Conservation (phyloP, 495 filamentous ascomycete species). For the Bacidia rubella region DNA sequence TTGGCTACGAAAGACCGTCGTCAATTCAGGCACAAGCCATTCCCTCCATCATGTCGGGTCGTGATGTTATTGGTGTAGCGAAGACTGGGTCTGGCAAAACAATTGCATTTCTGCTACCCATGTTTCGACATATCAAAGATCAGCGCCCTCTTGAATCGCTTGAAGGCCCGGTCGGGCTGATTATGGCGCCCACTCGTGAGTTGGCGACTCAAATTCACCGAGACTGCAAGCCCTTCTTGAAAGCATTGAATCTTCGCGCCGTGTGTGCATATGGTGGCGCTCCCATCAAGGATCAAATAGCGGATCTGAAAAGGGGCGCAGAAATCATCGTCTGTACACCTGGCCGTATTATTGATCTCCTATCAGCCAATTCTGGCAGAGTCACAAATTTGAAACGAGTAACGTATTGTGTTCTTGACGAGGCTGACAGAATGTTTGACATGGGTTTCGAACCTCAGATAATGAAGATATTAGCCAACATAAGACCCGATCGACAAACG, state of each 20-base stretch:
- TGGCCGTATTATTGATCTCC: constrained; percentile 91
- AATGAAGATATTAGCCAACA: constrained; percentile 86
- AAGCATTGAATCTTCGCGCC: constrained; percentile 74
- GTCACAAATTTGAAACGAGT: constrained; percentile 83
- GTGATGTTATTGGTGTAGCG: constrained; percentile 91
- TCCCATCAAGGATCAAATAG: constrained; percentile 96
- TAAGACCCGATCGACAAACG: constrained; percentile 83
- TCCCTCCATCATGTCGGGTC: constrained; percentile 88
- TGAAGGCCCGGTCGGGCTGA: constrained; percentile 76
- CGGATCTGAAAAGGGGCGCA: constrained; percentile 84
- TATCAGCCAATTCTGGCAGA: constrained; percentile 81
- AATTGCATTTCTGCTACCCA: constrained; percentile 83
- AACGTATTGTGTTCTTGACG: constrained; percentile 88
- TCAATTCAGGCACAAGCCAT: constrained; percentile 93
- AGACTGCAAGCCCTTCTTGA: constrained; percentile 87
- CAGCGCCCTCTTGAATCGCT: constrained; percentile 68
- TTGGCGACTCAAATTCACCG: constrained; percentile 88
- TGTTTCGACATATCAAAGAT: constrained; percentile 97
- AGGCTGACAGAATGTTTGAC: constrained; percentile 98
- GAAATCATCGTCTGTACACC: constrained; percentile 94
- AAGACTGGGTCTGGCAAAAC: constrained; percentile 99
- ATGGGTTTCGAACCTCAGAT: constrained; percentile 99
- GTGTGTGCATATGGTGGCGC: constrained; percentile 94
- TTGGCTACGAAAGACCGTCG: constrained; percentile 82
- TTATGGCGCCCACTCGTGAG: constrained; percentile 93